Base-by-base conservation (phyloP, 805 yeast species). In the Cyberlindnera xishuangbannaensis region DNA sequence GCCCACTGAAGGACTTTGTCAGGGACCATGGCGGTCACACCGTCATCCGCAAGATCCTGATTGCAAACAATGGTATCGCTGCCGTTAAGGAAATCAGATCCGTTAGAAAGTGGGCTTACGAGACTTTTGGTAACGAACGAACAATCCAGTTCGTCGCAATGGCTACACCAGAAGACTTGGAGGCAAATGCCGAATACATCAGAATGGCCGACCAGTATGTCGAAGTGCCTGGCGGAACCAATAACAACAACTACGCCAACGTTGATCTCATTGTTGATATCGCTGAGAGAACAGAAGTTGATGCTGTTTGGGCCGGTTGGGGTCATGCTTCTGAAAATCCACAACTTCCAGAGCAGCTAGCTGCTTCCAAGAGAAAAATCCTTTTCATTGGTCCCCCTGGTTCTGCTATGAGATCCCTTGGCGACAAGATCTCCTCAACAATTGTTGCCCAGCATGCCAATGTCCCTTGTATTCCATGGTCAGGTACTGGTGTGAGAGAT, bases 271-370 rank as follows among this genome's bases (percentile, higher is more conserved):
- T 92, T 59, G 97, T 92, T 30, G 99, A 92, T 53, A 69, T 92
- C 30, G 99, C 99, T 23, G 98, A 92, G 66, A 82, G 97, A 67
- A 82, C 95, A 27, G 76, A 85, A 46, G 97, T 84, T 36, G 95
- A 92, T 59, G 99, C 98, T 17, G 99, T 92, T 38, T 92, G 99
- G 99, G 99, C 99, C 22, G 99, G 99, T 53, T 92, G 99, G 99
- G 99, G 99, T 53, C 98, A 94, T 59, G 99, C 99, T 18, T 85
- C 96, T n/a, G 99, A 92, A 67, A 90, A 94, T 65, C 99, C 99
- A 18, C 60, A 67, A 29, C 74, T 92, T 46, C 99, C 99, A 18
- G 98, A 92, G 62, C 77, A 73, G 61, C 71, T 92, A 58, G 97
- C 97, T 12, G 80, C 81, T n/a, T 86, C 96, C 14, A 86, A 88